These are phyloP conservation scores for Kappamyces sp. DNA, from an alignment of 192 early-diverging fungal genomes.

Conservation along the genomic window DNA sequence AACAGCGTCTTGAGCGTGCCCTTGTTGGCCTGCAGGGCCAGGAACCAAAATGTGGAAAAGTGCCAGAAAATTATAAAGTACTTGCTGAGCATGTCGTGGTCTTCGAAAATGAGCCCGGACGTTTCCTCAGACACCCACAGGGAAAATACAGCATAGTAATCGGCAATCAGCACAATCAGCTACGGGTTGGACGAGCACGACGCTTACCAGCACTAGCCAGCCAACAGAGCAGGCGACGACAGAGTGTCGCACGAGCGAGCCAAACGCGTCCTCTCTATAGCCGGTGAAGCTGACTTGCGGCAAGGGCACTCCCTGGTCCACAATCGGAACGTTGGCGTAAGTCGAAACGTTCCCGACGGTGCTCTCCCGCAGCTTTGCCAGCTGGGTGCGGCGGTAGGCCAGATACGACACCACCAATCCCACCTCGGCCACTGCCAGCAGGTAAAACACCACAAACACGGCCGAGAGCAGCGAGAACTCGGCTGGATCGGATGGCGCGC, in stretches of 20 bases:
- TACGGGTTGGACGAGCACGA: too few relatives aligned
- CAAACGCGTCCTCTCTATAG: conserved; percentile 50
- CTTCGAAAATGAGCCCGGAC: conserved; percentile 44
- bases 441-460: too few relatives aligned
- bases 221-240: conserved; percentile 49
- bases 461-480: too few relatives aligned
- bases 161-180: conserved; percentile 60
- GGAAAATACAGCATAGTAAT: conserved; percentile 64
- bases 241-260: conserved; percentile 41
- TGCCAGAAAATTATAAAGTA: conserved; percentile 75
- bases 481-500: too few relatives aligned
- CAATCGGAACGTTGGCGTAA: too few relatives aligned
- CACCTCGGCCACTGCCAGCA: too few relatives aligned
- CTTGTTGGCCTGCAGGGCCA: conserved; percentile 40
- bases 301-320: not conserved
- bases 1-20: conserved; percentile 62
- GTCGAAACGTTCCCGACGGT: too few relatives aligned
- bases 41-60: conserved; percentile 64
- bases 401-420: too few relatives aligned
- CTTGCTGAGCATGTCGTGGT: conserved; percentile 51
- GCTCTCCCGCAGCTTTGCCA: too few relatives aligned
- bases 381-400: too few relatives aligned
- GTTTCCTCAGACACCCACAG: conserved; percentile 35
- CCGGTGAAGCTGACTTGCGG: conserved; percentile 51
- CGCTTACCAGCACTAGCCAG: conserved; percentile 49